These are phyloP conservation scores for Neofusicoccum laricinum DNA, from an alignment of 2,329 filamentous ascomycete species.

Conservation along the genomic window DNA sequence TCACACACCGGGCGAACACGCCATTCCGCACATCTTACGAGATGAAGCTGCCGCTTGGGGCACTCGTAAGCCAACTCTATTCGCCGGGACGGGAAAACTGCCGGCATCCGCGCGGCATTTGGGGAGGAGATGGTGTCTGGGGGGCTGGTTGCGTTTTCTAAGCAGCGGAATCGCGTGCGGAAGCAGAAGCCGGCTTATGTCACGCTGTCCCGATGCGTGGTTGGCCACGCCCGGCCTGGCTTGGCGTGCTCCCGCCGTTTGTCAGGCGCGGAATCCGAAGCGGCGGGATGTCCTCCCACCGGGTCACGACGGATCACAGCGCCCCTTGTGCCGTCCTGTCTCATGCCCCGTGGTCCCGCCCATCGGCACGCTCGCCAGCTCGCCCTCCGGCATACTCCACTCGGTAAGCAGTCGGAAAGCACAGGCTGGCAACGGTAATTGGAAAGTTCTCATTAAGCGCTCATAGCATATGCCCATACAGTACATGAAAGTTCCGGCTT, in stretches of 20 bases:
- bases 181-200: neutral
- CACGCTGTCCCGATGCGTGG: neutral
- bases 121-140: neutral
- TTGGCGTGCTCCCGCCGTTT: neutral
- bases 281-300: neutral
- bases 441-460: conserved; percentile 9
- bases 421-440: neutral
- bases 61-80: neutral
- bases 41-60: neutral
- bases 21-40: conserved; percentile 1
- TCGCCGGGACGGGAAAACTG: neutral
- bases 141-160: neutral
- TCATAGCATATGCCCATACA: neutral
- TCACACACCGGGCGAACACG: neutral
- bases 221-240: too few relatives aligned
- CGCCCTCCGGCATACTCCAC: neutral
- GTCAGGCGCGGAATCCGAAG: conserved; percentile 1
- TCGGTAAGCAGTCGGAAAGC: neutral
- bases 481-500: neutral
- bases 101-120: neutral
- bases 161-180: conserved; percentile 5
- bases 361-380: too few relatives aligned
- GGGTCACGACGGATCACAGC: neutral
- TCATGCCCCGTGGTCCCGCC: too few relatives aligned
- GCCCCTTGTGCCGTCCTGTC: neutral